phyloP scores from a whole-genome alignment of 2,329 filamentous ascomycete species.

The Ciborinia camelliae region DNA sequence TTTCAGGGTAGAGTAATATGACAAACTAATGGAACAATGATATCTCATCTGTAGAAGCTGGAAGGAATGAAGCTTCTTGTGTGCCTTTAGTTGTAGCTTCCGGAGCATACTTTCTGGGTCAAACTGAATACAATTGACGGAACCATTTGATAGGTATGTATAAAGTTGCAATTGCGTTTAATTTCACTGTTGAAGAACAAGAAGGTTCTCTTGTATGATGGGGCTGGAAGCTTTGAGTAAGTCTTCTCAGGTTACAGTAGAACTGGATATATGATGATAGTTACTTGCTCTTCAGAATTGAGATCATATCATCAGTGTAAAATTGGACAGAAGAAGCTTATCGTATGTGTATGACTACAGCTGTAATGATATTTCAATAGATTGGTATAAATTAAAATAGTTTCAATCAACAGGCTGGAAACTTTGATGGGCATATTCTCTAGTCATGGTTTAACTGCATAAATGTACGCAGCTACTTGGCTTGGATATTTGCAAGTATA shows the following conservation, averaged over 20 bases:
- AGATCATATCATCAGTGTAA: no score
- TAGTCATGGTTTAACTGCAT: not conserved
- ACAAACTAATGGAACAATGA: no score
- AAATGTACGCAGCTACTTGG: no score
- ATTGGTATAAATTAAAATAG: not conserved
- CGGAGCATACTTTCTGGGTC: no score
- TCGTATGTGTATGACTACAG: not conserved
- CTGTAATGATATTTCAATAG: not conserved
- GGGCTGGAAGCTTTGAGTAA: not conserved
- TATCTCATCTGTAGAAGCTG: no score
- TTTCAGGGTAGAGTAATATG: no score
- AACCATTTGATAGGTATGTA: no score
- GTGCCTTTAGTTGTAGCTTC: no score
- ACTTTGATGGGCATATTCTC: not conserved
- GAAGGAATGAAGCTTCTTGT: no score
- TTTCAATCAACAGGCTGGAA: not conserved
- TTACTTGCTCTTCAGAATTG: not conserved
- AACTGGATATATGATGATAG: not conserved
- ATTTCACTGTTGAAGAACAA: not conserved
- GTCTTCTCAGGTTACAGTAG: not conserved
- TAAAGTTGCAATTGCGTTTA: no score
- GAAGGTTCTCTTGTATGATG: not conserved
- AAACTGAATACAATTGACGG: no score
- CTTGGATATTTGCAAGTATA: not conserved
- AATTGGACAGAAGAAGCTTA: not conserved